These are phyloP conservation scores for Kodamaea kaohsiungensis DNA, from an alignment of 805 yeast genomes.

Conservation along the genomic window DNA sequence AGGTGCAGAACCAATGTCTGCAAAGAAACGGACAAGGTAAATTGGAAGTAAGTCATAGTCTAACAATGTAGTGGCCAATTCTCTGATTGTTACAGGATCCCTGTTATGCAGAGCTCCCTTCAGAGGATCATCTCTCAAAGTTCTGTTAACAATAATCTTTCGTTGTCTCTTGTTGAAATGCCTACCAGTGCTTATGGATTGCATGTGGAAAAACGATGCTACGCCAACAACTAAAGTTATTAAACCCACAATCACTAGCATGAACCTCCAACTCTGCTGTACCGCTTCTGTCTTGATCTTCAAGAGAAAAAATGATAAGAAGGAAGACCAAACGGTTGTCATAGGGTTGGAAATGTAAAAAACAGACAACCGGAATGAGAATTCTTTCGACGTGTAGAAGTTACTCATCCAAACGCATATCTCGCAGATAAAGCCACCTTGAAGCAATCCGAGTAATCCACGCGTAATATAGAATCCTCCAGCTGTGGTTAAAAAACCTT, in stretches of 20 bases:
- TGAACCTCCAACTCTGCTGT: constrained; percentile 63
- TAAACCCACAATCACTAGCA: constrained; percentile 64
- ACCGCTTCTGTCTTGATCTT: constrained; percentile 40
- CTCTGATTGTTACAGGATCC: constrained; percentile 46
- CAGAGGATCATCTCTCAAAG: constrained; percentile 62
- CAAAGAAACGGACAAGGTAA: constrained; percentile 21
- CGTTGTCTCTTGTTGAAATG: constrained; percentile 49
- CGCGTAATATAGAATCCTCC: constrained; percentile 28
- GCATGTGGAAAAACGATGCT: constrained; percentile 34
- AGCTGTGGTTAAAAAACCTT: constrained; percentile 25
- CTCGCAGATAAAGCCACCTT: constrained; percentile 38
- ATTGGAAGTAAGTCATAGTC: constrained; percentile 31
- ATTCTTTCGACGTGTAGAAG: constrained; percentile 34
- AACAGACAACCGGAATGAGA: constrained; percentile 23
- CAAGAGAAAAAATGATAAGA: constrained; percentile 22
- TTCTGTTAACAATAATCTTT: constrained; percentile 56
- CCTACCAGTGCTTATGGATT: constrained; percentile 19
- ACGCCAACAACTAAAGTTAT: constrained; percentile 57
- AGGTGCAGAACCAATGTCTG: constrained; percentile 12
- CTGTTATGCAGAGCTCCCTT: constrained; percentile 66
- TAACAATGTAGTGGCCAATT: constrained; percentile 39
- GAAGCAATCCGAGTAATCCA: constrained; percentile 31
- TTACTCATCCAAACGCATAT: constrained; percentile 35
- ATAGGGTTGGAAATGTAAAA: constrained; percentile 26
- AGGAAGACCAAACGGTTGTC: constrained; percentile 20